Base-by-base conservation (phyloP, 2,329 filamentous ascomycete genomes). In the Fusarium transvaalense region DNA sequence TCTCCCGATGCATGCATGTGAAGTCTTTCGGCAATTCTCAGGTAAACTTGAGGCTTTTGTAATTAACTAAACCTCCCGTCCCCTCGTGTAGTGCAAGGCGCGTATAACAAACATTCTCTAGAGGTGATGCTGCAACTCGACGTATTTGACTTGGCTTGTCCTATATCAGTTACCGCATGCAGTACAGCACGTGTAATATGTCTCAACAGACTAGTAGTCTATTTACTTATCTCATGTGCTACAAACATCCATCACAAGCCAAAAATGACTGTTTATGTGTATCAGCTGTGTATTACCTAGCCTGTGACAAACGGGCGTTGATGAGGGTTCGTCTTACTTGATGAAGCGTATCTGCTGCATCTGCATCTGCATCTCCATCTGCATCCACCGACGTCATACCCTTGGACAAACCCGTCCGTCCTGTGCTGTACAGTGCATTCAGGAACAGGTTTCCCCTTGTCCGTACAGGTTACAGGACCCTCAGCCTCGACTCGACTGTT, bases 1-100 rank as follows among this genome's bases (percentile, higher is more conserved):
- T 46, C 13, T 46, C 46, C 41, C 31, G 21, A 66, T 60, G 64
- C 65, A 66, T 60, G 64, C 65, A 68, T 68, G 65, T 64, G 54
- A 68, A 68, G 64, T 34, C 41, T 42, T 48, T 48, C 21, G 37
- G 46, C 29, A 62, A 46, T 48, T 41, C 39, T 37, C 21, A 39
- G 31, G 47, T 56, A 25, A 42, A 31, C 29, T 32, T 32, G 52
- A 57, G 43, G 39, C 27, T 42, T 57, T 29, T 29, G 29, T 29
- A 25, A 10, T 29, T 29, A 9, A 7, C 9, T 41, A 41, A 41
- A 41, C 13, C 12, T 25, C 19, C 13, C n/a, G n/a, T n/a, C n/a
- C n/a, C n/a, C n/a, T n/a, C n/a, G n/a, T n/a, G n/a, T n/a, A n/a
- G 13, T 41, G 21, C 21, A 39, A 39, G 37, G 37, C 43, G 29